phyloP scores from a whole-genome alignment of 306 rosid genomes.

The Dicorynia guianensis region DNA sequence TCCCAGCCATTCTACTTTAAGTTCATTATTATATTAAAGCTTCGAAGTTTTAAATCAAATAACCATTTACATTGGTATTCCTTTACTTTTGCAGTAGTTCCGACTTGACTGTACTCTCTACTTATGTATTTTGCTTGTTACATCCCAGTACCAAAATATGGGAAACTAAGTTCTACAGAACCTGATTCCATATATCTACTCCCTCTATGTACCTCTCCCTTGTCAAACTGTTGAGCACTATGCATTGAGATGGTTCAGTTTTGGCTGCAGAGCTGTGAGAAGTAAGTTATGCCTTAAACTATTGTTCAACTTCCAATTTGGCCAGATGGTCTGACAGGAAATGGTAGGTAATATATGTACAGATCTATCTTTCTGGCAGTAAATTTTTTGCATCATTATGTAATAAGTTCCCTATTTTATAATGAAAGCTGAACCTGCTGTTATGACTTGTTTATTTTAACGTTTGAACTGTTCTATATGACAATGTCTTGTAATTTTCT shows the following conservation, averaged over 20 bases:
- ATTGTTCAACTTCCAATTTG: not conserved
- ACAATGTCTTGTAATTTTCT: too few relatives aligned
- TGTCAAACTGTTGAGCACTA: not conserved
- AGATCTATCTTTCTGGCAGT: not conserved
- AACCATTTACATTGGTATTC: constrained; percentile 8
- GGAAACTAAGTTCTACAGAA: not conserved
- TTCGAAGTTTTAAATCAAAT: constrained; percentile 24
- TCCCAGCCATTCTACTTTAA: constrained; percentile 37
- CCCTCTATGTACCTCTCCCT: not conserved
- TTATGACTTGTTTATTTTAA: too few relatives aligned
- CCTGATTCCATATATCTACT: not conserved
- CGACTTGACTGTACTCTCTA: not conserved
- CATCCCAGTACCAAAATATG: not conserved
- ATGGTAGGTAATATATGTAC: not conserved
- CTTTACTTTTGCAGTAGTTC: not conserved
- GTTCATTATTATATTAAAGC: constrained; percentile 24
- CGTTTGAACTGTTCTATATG: too few relatives aligned
- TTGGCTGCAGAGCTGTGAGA: too few relatives aligned
- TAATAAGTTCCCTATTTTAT: too few relatives aligned
- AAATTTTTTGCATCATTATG: not conserved
- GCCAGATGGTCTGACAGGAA: too few relatives aligned
- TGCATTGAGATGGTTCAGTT: not conserved
- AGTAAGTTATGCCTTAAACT: not conserved
- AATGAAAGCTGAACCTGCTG: too few relatives aligned
- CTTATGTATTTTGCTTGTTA: not conserved